These are phyloP conservation scores for Trichosporon inkin DNA, from an alignment of 1,284 basidiomycete species.

Conservation along the genomic window DNA sequence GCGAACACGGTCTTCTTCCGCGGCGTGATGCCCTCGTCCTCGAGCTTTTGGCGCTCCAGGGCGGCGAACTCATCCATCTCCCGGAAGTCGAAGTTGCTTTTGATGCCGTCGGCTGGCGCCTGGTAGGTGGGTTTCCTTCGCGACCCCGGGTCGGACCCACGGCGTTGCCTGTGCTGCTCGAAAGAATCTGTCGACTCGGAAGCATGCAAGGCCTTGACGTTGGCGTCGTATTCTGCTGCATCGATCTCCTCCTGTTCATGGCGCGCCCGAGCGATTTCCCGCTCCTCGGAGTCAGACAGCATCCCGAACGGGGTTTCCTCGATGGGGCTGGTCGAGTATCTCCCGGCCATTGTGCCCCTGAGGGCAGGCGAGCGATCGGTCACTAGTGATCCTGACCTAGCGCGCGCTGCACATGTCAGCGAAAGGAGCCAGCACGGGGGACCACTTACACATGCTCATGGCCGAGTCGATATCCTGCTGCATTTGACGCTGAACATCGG, in stretches of 20 bases:
- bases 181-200: slow-evolving; percentile 14
- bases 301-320: slow-evolving; percentile 48
- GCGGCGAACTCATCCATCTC: slow-evolving; percentile 75
- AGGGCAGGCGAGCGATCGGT: slow-evolving; percentile 26
- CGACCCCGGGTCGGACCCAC: background rate
- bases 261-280: slow-evolving; percentile 46
- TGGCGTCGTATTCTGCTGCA: slow-evolving; percentile 12
- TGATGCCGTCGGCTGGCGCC: slow-evolving; percentile 4
- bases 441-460: slow-evolving; percentile 47
- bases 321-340: slow-evolving; percentile 41
- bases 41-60: slow-evolving; percentile 60
- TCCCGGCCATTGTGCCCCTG: slow-evolving; percentile 28
- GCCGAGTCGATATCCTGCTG: slow-evolving; percentile 48
- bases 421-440: background rate
- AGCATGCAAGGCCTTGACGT: slow-evolving; percentile 16
- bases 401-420: slow-evolving; percentile 33
- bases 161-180: slow-evolving; percentile 1
- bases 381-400: slow-evolving; percentile 41
- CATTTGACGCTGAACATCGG: slow-evolving; percentile 40
- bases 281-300: slow-evolving; percentile 49
- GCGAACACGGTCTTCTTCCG: background rate
- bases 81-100: slow-evolving; percentile 65
- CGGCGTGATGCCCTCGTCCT: slow-evolving; percentile 49
- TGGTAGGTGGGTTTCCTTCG: background rate
- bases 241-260: slow-evolving; percentile 15